Evolutionary conservation across 2,329 filamentous ascomycete genomes (phyloP).

Genomic region (Fusarium sp.): DNA sequence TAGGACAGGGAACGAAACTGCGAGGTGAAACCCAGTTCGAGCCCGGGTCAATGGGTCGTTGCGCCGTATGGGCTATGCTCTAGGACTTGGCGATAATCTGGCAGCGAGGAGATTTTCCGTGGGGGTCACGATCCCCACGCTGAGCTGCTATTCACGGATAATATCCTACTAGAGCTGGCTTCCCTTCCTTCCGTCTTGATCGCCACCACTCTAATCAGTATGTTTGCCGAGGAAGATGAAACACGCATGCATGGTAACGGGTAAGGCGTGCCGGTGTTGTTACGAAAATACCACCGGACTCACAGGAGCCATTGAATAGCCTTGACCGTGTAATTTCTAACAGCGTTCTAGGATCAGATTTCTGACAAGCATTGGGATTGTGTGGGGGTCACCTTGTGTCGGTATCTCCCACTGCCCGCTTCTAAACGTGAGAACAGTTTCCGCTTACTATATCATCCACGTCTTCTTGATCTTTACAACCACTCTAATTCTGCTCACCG

Average conservation of each 20-base stretch:
- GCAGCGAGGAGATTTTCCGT: conserved; percentile 1
- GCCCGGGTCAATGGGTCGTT: too few relatives aligned
- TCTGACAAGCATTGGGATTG: background rate
- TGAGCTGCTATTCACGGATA: background rate
- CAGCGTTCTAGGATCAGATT: background rate
- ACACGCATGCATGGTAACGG: too few relatives aligned
- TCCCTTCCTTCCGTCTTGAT: too few relatives aligned
- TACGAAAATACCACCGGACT: too few relatives aligned
- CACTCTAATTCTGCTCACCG: background rate
- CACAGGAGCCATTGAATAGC: too few relatives aligned
- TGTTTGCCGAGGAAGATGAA: too few relatives aligned
- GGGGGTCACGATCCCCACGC: background rate
- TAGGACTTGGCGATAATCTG: background rate
- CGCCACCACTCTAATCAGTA: too few relatives aligned
- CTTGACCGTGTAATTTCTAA: background rate
- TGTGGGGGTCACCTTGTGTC: background rate
- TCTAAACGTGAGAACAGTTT: background rate
- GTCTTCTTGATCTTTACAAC: background rate
- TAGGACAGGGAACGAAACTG: too few relatives aligned
- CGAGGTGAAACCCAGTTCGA: too few relatives aligned
- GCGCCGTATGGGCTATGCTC: background rate
- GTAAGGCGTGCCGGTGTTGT: too few relatives aligned
- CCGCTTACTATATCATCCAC: background rate
- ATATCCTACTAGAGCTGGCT: background rate
- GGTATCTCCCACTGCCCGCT: background rate